Conservation (phyloP, 495 filamentous ascomycete genomes). For the Hamigera avellanea region DNA sequence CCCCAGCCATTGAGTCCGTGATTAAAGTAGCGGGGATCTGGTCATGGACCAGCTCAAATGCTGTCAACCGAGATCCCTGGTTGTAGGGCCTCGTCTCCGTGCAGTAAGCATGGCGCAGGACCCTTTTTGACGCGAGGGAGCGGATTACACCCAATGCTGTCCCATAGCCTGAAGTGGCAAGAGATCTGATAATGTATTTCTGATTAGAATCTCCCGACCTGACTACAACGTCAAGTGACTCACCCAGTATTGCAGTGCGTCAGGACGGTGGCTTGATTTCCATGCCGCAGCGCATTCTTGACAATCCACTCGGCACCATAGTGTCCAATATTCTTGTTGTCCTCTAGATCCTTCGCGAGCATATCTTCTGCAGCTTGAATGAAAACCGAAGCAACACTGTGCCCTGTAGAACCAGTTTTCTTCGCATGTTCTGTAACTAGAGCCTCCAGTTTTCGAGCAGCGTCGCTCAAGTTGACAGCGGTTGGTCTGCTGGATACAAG, state of each 20-base stretch:
- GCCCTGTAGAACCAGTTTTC: constrained; percentile 23
- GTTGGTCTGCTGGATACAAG: constrained; percentile 81
- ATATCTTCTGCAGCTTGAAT: constrained; percentile 73
- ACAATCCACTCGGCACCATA: constrained; percentile 77
- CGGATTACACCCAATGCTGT: constrained; percentile 92
- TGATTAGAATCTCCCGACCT: constrained; percentile 2
- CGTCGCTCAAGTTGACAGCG: constrained; percentile 88
- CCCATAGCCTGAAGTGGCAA: constrained; percentile 93
- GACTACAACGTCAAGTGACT: constrained; percentile 8
- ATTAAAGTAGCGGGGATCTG: constrained; percentile 85
- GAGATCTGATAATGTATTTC: constrained; percentile 42
- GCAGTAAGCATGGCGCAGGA: constrained; percentile 75
- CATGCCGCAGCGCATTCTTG: constrained; percentile 27
- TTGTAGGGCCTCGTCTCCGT: constrained; percentile 97
- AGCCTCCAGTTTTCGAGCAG: constrained; percentile 63
- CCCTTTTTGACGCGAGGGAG: constrained; percentile 51
- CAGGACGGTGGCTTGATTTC: constrained; percentile 51
- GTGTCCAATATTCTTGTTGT: constrained; percentile 75
- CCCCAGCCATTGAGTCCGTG: constrained; percentile 92
- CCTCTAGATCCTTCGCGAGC: constrained; percentile 72
- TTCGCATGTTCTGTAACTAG: constrained; percentile 30
- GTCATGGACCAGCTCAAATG: constrained; percentile 91
- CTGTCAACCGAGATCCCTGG: constrained; percentile 88
- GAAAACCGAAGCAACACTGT: constrained; percentile 49
- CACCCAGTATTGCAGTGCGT: constrained; percentile 98